Evolutionary conservation across 331 rosid species (phyloP), one percentile per base, ranked within the genome.

Genomic region (Erythrophleum ivorense): DNA sequence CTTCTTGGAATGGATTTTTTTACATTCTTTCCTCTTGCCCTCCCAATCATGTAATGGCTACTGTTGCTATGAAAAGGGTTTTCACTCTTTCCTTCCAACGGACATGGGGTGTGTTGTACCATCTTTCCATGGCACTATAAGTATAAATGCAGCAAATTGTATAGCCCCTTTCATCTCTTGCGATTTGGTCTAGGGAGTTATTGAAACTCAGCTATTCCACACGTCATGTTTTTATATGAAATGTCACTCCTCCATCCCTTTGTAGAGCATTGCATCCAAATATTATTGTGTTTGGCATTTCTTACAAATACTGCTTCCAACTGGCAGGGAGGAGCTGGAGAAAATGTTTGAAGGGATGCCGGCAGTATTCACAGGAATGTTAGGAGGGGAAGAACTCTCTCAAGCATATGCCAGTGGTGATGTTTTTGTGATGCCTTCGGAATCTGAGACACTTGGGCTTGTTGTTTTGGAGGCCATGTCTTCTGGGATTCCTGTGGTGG

Each of bases 401-500:
- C 92, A 94, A 84, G 99, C 99, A 53, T 96, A 94, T 73, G 97
- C 98, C 34, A 94, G 97, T 31, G 95, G 98, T 18, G 99, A 96
- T 24, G 91, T 96, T 19, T 96, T 96, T 52, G 89, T 92, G 50
- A 96, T 96, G 99, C 99, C 99, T 70, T 94, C 99, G 2, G 99
- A 94, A 80, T 96, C 99, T 0, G 99, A 96, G 83, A 96, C 99
- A 40, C 97, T 96, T 34, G 98, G 99, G 60, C 90, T 94, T 5
- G 99, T 96, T 21, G 99, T 96, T 16, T 86, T 96, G 85, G 99
- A 96, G 85, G 95, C 99, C 33, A 92, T 96, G 97, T 92, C 99
- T 77, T 96, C 99, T 2, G 99, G 99, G 36, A 84, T 96, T 57
- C 97, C 99, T 0, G 99, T 96, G 49, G 97, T 96, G n/a, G 99